Percentiles rank a stretch among this genome's conserved stretches.
These are phyloP conservation scores for Pyropia haitanensis DNA, from an alignment of 23 red algal species.

Conservation along the genomic window DNA sequence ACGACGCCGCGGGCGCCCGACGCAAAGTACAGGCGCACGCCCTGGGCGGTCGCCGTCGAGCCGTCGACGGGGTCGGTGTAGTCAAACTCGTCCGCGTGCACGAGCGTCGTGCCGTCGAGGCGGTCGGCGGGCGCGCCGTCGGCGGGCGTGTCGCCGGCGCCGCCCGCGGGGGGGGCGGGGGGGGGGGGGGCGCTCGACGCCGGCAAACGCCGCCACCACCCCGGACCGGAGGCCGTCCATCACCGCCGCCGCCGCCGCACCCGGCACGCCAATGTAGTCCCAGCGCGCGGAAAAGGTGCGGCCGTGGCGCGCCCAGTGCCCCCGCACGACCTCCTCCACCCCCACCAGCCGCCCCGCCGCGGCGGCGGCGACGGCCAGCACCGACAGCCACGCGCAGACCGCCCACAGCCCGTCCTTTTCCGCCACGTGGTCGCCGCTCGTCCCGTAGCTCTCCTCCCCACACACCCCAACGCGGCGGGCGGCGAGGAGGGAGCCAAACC, in stretches of 20 bases:
- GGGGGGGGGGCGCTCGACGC: background rate
- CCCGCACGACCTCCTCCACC: conserved; percentile 65
- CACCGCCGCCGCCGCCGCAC: conserved; percentile 42
- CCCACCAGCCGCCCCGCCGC: conserved; percentile 52
- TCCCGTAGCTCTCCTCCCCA: conserved; percentile 95
- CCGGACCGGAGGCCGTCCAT: conserved; percentile 39
- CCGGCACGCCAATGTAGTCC: conserved; percentile 85
- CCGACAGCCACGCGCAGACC: conserved; percentile 77
- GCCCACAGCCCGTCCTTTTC: conserved; percentile 98
- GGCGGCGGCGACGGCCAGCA: conserved; percentile 71
- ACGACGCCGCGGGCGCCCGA: conserved; percentile 78
- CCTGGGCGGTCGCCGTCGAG: conserved; percentile 64
- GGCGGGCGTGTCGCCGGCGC: background rate
- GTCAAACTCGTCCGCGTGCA: conserved; percentile 71
- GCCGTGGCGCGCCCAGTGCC: conserved; percentile 72
- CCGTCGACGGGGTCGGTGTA: conserved; percentile 92
- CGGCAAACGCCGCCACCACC: background rate
- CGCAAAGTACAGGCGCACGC: conserved; percentile 62
- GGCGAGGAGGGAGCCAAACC: conserved; percentile 87
- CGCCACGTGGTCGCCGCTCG: conserved; percentile 79
- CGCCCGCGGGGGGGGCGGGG: conserved; percentile 21
- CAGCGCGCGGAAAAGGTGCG: conserved; percentile 87
- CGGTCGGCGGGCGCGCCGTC: conserved; percentile 19
- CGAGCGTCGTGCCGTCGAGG: conserved; percentile 24
- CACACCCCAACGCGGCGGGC: conserved; percentile 72